Base-by-base conservation (phyloP, 1,139 yeast species). In the Wickerhamomyces sp. region DNA sequence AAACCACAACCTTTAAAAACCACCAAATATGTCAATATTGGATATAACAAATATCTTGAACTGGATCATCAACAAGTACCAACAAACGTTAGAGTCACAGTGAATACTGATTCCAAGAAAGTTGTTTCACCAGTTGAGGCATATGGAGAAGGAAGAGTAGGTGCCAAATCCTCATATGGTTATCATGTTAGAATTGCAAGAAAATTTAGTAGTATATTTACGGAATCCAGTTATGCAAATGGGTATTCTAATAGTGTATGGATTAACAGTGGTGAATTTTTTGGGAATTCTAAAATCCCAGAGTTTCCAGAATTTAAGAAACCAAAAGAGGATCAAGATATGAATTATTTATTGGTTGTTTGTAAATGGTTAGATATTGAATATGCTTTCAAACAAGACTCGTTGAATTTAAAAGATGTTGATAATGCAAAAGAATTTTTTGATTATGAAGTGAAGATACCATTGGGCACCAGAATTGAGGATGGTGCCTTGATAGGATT, bases 21-120 rank as follows among this genome's bases (percentile, higher is more conserved):
- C 38, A 88, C 96, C 10, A 81, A 80, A 54, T 86, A 73, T 58
- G 85, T 90, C 41, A 88, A 88, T 58, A 72, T 89, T 42, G 97
- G 97, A 1, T 75, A 71, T 43, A 67, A 71, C 2, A 67, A 75
- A 46, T 71, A 81, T 7, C 56, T 88, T 36, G 83, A 81, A 59
- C 69, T 90, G 47, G 69, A 65, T 18, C 70, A 75, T 4, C 79
- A 78, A 49, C 81, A 81, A 50, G 81, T 88, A 2, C 96, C 96
- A 1, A 76, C 79, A 1, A 81, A 85, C 56, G 87, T 85, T 7
- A 68, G 96, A 53, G 96, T 90, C 7, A 87, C 95, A 0, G 89
- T 90, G 1, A 90, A 90, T 58, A 58, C 79, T 31, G 71, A 77
- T 45, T 76, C 76, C 31, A 75, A 73, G 46, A 76, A 75, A 46